phyloP scores from a whole-genome alignment of 148 eudicot genomes.

The Pouteria glomerata region DNA sequence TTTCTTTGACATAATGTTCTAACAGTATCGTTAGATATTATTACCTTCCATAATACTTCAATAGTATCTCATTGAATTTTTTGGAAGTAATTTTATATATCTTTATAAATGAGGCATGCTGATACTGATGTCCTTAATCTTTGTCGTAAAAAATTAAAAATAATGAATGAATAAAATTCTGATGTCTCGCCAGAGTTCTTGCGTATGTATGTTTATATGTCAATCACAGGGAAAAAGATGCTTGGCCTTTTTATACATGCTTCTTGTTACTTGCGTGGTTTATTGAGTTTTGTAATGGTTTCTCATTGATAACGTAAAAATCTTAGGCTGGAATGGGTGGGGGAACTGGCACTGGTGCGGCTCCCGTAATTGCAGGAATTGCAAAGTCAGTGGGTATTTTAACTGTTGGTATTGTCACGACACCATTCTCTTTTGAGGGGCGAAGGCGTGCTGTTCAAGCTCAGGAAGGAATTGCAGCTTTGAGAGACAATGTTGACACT shows the following conservation, averaged over 20 bases:
- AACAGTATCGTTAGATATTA: too few species aligned
- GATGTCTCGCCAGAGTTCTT: too few species aligned
- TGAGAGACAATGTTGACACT: conserved; percentile 98
- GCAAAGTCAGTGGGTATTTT: conserved; percentile 95
- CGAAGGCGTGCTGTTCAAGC: conserved; percentile 98
- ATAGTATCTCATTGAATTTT: too few species aligned
- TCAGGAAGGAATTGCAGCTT: conserved; percentile 97
- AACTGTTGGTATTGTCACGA: conserved; percentile 96
- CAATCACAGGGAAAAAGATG: background rate
- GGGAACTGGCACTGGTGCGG: conserved; percentile 99
- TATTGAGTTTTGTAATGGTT: background rate
- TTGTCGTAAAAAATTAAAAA: too few species aligned
- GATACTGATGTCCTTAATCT: too few species aligned
- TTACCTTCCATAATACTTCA: too few species aligned
- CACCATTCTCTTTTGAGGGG: conserved; percentile 95
- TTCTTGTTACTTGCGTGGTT: too few species aligned
- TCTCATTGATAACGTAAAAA: background rate
- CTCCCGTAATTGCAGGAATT: conserved; percentile 87
- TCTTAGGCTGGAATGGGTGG: conserved; percentile 98
- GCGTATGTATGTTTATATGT: background rate
- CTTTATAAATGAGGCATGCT: too few species aligned
- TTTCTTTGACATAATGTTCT: too few species aligned
- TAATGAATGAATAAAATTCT: too few species aligned
- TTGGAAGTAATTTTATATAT: background rate
- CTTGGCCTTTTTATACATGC: background rate